Percentiles rank a stretch among this genome's conserved stretches.
Evolutionary conservation across 768 basidiomycete genomes (phyloP).

Genomic region (Peribolospora baueri): DNA sequence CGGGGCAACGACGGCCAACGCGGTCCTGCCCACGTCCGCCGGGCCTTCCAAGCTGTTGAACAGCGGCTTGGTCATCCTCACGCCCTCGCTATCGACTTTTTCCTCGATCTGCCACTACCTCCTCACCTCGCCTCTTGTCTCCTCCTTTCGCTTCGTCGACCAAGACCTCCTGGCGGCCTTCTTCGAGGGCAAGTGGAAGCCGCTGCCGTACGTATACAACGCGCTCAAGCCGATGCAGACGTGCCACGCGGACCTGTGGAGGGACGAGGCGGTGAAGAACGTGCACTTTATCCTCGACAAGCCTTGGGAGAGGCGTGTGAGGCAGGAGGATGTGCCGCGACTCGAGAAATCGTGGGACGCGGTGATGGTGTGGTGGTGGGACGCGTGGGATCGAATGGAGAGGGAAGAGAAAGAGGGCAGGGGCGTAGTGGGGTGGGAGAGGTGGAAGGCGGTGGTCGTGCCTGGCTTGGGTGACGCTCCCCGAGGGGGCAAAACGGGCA

Average conservation of each 20-base stretch:
- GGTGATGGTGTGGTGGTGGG: constrained; percentile 54
- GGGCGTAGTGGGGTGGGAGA: too few relatives aligned
- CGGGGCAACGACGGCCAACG: constrained; percentile 27
- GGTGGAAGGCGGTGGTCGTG: too few relatives aligned
- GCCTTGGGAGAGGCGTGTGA: constrained; percentile 45
- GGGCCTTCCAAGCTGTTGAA: constrained; percentile 67
- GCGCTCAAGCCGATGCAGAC: constrained; percentile 62
- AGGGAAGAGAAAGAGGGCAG: too few relatives aligned
- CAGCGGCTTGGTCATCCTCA: constrained; percentile 64
- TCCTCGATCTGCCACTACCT: constrained; percentile 34
- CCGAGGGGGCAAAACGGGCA: too few relatives aligned
- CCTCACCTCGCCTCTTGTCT: constrained; percentile 29
- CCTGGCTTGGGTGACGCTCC: too few relatives aligned
- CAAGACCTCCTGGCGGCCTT: constrained; percentile 68
- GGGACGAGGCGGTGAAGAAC: constrained; percentile 59
- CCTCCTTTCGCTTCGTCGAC: constrained; percentile 53
- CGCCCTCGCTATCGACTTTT: constrained; percentile 38
- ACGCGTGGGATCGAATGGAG: constrained; percentile 25
- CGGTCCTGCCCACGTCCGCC: constrained; percentile 28
- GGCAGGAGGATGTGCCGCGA: constrained; percentile 21
- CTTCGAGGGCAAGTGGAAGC: constrained; percentile 38
- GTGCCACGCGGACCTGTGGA: constrained; percentile 49
- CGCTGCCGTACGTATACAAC: constrained; percentile 70
- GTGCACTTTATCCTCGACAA: constrained; percentile 80
- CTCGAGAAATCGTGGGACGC: constrained; percentile 28